Base-by-base conservation (phyloP, 768 basidiomycete species). In the Mycena olivaceomarginata region DNA sequence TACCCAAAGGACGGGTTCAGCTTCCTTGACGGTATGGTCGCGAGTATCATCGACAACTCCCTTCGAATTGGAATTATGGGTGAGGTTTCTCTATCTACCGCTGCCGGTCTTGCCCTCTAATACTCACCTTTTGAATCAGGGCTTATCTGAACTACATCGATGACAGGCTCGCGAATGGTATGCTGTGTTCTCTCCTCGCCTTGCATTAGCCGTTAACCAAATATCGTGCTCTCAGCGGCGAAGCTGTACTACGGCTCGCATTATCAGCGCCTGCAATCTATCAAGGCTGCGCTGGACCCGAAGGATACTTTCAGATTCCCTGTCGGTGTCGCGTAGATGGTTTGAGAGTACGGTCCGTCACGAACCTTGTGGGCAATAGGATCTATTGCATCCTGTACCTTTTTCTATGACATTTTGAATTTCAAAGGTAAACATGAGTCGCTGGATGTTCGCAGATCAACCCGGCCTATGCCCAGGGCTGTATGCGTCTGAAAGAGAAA, bases 71-170 rank as follows among this genome's bases (percentile, higher is more conserved):
- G 88, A 80, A 86, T 66, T 87, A 84, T 71, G 88, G 87, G 88
- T 86, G 72, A 31, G 64, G 25, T 53, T n/a, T n/a, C 5, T 48
- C 2, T 39, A 53, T 1, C 48, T 45, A 11, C 16, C 48, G 12
- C 51, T 53, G 20, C 8, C 7, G 37, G 0, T 39, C n/a, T 37
- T 6, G 18, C 16, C 18, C 2, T 16, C 12, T 1, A 20, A 2
- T 5, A 16, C 68, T 62, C 12, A 5, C 60, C 12, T 20, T 72
- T 39, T 69, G 66, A n/a, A 51, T 22, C 72, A 88, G 87, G 18
- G 86, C 88, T 9, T 90, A 91, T 79, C 81, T 87, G 5, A 90
- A 89, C 77, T 90, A 90, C 72, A 84, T 88, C 48, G 88, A 90
- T 68, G 68, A 79, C 48, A 43, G 48, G 15, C 78, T 79, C 25